Percentiles rank a stretch among this genome's conserved stretches.
phyloP scores from a whole-genome alignment of 2,329 filamentous ascomycete species.

The Triangularia verruculosa region DNA sequence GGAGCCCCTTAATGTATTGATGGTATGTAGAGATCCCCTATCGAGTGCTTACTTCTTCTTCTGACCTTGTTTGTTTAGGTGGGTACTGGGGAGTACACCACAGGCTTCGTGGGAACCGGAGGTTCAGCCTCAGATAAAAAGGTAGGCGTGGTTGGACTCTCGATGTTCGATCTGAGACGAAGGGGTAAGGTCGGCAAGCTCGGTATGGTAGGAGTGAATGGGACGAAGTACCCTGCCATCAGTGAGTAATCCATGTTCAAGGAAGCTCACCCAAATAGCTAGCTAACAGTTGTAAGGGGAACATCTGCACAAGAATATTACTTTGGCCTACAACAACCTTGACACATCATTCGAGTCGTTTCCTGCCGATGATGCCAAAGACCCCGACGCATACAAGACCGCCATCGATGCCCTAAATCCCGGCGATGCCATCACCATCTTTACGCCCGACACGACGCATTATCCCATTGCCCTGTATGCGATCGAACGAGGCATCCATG shows the following conservation, averaged over 20 bases:
- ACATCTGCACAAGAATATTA: conserved; percentile 85
- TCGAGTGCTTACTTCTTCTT: background rate
- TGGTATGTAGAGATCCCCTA: conserved; percentile 48
- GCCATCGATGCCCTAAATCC: conserved; percentile 80
- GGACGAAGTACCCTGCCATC: conserved; percentile 87
- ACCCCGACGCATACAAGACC: conserved; percentile 80
- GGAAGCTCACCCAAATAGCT: background rate
- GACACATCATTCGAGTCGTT: conserved; percentile 84
- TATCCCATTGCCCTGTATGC: conserved; percentile 90
- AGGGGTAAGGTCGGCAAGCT: conserved; percentile 84
- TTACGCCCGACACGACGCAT: conserved; percentile 91
- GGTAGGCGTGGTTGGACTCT: conserved; percentile 87
- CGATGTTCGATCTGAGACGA: conserved; percentile 82
- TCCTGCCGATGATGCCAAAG: conserved; percentile 68
- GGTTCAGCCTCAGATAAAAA: conserved; percentile 92
- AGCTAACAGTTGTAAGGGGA: conserved; percentile 52
- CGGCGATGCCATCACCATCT: conserved; percentile 91
- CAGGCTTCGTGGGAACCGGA: conserved; percentile 82
- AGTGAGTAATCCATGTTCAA: conserved; percentile 52
- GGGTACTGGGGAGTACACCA: conserved; percentile 95
- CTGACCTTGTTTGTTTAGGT: conserved; percentile 47
- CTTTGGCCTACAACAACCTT: conserved; percentile 80
- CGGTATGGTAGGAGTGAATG: conserved; percentile 86
- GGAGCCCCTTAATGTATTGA: conserved; percentile 61
- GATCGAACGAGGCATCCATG: conserved; percentile 82